A percentile compares a stretch with the other conserved stretches of the same genome.
These are phyloP conservation scores for Pascua guehoae DNA, from an alignment of 1,284 basidiomycete genomes.

Conservation along the genomic window DNA sequence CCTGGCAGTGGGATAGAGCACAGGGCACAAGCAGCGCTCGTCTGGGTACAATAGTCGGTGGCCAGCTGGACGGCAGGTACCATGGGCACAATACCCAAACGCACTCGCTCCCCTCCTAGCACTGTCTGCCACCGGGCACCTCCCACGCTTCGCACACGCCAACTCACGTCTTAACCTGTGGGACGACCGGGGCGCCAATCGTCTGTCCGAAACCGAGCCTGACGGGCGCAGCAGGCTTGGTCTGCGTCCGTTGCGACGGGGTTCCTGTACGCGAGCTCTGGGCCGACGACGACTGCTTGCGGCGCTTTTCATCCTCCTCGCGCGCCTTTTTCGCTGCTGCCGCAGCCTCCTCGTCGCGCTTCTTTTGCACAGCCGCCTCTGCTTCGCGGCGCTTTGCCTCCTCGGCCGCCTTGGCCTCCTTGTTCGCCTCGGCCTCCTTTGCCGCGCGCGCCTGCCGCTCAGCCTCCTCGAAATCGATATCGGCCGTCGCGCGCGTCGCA, in stretches of 20 bases:
- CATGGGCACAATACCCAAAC: no score
- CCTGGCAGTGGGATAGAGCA: no score
- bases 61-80: no score
- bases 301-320: slow-evolving; percentile 57
- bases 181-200: slow-evolving; percentile 41
- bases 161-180: not conserved
- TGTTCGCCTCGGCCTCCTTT: slow-evolving; percentile 65
- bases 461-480: slow-evolving; percentile 87
- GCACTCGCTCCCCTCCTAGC: no score
- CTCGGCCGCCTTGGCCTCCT: slow-evolving; percentile 61
- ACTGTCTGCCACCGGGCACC: no score
- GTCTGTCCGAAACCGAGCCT: slow-evolving; percentile 76
- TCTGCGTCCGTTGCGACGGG: slow-evolving; percentile 24
- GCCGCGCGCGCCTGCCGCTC: slow-evolving; percentile 66
- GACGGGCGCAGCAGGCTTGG: slow-evolving; percentile 34
- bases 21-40: no score
- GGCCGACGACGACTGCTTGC: slow-evolving; percentile 52
- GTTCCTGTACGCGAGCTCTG: slow-evolving; percentile 14
- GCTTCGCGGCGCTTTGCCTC: slow-evolving; percentile 67
- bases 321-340: slow-evolving; percentile 47
- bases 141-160: not conserved
- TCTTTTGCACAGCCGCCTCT: slow-evolving; percentile 55
- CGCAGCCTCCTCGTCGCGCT: slow-evolving; percentile 68
- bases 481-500: slow-evolving; percentile 69
- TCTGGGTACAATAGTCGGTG: no score